Evolutionary conservation across 2,329 filamentous ascomycete species (phyloP).

Genomic region (Blastomyces silverae): DNA sequence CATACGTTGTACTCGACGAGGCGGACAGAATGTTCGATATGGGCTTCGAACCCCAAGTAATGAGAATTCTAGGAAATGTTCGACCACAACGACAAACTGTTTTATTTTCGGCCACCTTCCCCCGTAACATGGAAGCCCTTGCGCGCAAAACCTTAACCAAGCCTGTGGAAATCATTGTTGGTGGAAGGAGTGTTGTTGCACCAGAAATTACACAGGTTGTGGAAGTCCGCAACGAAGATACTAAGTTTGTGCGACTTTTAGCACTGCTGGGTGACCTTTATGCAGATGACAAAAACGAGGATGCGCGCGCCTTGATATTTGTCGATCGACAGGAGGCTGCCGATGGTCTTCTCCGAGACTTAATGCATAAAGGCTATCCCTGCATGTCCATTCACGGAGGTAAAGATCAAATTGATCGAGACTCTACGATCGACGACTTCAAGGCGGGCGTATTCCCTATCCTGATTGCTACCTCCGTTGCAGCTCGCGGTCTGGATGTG

Average conservation of each 20-base stretch:
- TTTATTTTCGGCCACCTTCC: constrained; percentile 94
- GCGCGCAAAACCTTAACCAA: constrained; percentile 81
- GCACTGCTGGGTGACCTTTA: constrained; percentile 84
- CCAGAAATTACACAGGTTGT: constrained; percentile 82
- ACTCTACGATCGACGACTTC: constrained; percentile 88
- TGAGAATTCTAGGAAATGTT: constrained; percentile 90
- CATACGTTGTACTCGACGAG: constrained; percentile 92
- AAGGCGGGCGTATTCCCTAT: constrained; percentile 86
- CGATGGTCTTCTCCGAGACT: constrained; percentile 68
- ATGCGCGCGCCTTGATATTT: constrained; percentile 83
- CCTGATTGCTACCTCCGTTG: constrained; percentile 89
- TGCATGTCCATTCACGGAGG: constrained; percentile 92
- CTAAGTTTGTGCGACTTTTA: constrained; percentile 76
- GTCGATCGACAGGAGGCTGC: constrained; percentile 88
- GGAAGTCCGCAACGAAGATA: constrained; percentile 72
- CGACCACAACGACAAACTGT: constrained; percentile 90
- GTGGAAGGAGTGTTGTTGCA: constrained; percentile 65
- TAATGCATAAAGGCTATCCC: constrained; percentile 77
- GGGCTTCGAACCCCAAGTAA: constrained; percentile 97
- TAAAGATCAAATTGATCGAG: constrained; percentile 87
- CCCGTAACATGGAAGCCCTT: constrained; percentile 81
- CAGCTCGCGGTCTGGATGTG: constrained; percentile 88
- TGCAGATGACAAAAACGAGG: constrained; percentile 65
- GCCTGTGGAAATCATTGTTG: constrained; percentile 86
- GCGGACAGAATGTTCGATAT: constrained; percentile 99